phyloP scores from a whole-genome alignment of 495 filamentous ascomycete species.

The Podospora pseudopauciseta region DNA sequence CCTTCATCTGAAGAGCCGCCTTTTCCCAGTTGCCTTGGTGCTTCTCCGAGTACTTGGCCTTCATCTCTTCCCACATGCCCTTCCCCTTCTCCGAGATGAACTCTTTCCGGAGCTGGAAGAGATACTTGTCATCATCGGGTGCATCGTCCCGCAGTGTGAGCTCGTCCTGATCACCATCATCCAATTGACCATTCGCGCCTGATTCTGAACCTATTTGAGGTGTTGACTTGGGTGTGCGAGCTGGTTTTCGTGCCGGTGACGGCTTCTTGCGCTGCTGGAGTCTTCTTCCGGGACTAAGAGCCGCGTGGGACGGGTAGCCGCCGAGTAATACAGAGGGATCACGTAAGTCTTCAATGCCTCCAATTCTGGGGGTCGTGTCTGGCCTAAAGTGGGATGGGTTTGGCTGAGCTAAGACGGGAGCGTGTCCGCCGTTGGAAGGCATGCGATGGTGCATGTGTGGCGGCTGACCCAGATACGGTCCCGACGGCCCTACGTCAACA shows the following conservation, averaged over 20 bases:
- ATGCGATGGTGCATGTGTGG: slow-evolving; percentile 28
- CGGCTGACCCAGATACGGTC: slow-evolving; percentile 13
- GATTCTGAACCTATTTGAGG: slow-evolving; percentile 18
- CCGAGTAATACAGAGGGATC: slow-evolving; percentile 23
- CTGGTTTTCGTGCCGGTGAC: slow-evolving; percentile 21
- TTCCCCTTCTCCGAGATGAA: slow-evolving; percentile 46
- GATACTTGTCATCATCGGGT: slow-evolving; percentile 45
- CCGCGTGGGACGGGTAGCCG: slow-evolving; percentile 26
- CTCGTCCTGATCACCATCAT: slow-evolving; percentile 24
- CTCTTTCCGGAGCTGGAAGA: slow-evolving; percentile 42
- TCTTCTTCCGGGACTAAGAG: slow-evolving; percentile 27
- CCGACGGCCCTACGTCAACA: slow-evolving; percentile 18
- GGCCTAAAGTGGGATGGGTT: slow-evolving; percentile 27
- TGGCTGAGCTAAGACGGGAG: slow-evolving; percentile 21
- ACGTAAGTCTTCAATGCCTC: slow-evolving; percentile 30
- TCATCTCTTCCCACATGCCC: slow-evolving; percentile 52
- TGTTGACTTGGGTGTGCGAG: slow-evolving; percentile 26
- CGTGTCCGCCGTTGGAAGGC: slow-evolving; percentile 20
- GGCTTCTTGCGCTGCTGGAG: slow-evolving; percentile 27
- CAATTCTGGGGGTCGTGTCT: slow-evolving; percentile 21
- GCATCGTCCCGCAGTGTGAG: slow-evolving; percentile 39
- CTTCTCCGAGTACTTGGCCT: slow-evolving; percentile 41
- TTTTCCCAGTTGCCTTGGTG: slow-evolving; percentile 41
- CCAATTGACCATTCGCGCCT: slow-evolving; percentile 7
- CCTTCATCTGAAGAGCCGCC: slow-evolving; percentile 48